phyloP scores from a whole-genome alignment of 1,284 basidiomycete genomes.

The Rhodotorula mucilaginosa region DNA sequence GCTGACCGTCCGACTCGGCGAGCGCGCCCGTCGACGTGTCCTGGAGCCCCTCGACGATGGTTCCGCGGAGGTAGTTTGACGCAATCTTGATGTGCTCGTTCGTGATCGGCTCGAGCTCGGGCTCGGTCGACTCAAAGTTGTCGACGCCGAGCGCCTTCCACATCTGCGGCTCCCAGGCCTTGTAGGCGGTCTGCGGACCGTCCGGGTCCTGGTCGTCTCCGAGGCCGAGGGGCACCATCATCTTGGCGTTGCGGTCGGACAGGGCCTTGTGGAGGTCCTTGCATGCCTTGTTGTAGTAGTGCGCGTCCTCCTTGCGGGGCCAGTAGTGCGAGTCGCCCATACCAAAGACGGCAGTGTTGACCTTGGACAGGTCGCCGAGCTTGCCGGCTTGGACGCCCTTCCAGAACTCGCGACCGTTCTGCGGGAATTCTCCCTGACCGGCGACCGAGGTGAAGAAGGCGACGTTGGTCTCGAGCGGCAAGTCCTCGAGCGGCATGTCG shows the following conservation, averaged over 20 bases:
- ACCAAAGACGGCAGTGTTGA: slow-evolving; percentile 81
- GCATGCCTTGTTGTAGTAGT: slow-evolving; percentile 96
- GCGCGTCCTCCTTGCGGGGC: slow-evolving; percentile 92
- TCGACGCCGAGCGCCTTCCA: slow-evolving; percentile 97
- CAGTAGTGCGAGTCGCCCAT: slow-evolving; percentile 99
- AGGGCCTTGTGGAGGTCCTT: slow-evolving; percentile 84
- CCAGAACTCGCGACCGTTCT: slow-evolving; percentile 88
- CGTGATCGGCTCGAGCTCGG: slow-evolving; percentile 93
- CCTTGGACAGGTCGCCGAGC: slow-evolving; percentile 54
- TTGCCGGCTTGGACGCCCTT: slow-evolving; percentile 66
- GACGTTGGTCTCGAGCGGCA: slow-evolving; percentile 67
- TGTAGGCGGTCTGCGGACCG: slow-evolving; percentile 94
- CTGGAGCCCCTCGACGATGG: slow-evolving; percentile 82
- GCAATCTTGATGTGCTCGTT: slow-evolving; percentile 99
- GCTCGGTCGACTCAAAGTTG: slow-evolving; percentile 80
- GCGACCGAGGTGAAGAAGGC: slow-evolving; percentile 90
- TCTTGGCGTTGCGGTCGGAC: slow-evolving; percentile 65
- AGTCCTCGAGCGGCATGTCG: slow-evolving; percentile 69
- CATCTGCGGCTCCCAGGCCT: slow-evolving; percentile 82
- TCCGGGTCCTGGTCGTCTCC: slow-evolving; percentile 98
- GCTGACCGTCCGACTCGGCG: slow-evolving; percentile 82
- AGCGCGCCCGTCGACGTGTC: slow-evolving; percentile 87
- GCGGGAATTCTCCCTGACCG: slow-evolving; percentile 97
- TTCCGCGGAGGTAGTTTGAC: slow-evolving; percentile 88
- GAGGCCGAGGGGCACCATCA: slow-evolving; percentile 69